Conservation (phyloP, 78 protist species). For the Chrysochromulina parva region DNA sequence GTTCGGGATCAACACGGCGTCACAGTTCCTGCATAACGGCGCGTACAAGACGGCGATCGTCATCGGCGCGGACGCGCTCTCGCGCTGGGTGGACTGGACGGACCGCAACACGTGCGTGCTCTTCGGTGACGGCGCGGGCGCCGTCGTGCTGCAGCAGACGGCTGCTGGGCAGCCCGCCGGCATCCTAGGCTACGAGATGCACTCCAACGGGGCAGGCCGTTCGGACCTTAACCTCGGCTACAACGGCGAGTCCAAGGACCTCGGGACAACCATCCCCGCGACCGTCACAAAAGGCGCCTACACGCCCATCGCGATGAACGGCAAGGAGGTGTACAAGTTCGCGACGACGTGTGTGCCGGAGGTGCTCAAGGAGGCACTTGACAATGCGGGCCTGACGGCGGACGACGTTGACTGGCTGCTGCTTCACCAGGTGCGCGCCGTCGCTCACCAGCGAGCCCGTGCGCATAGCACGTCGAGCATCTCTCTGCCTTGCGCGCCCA, state of each 20-base stretch:
- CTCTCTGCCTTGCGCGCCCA: too few relatives aligned
- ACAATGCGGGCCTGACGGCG: conserved; percentile 1
- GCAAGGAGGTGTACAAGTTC: conserved; percentile 45
- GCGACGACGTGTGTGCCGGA: conserved; percentile 10
- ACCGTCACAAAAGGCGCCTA: not conserved
- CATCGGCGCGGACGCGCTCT: conserved; percentile 39
- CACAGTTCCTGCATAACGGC: conserved; percentile 35
- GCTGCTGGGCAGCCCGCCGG: not conserved
- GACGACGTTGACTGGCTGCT: conserved; percentile 21
- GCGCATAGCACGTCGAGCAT: too few relatives aligned
- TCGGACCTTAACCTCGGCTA: not conserved
- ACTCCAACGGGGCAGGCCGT: conserved; percentile 8
- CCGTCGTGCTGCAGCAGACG: not conserved
- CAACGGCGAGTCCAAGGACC: not conserved
- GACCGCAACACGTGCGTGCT: conserved; percentile 47
- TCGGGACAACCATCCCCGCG: not conserved
- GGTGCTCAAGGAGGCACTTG: conserved; percentile 20
- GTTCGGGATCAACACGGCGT: conserved; percentile 24
- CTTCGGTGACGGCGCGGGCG: conserved; percentile 51
- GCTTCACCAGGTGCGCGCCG: conserved; percentile 13
- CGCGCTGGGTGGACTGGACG: conserved; percentile 46
- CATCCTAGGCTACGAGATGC: conserved; percentile 38
- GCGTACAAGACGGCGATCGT: conserved; percentile 20
- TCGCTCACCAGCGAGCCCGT: too few relatives aligned
- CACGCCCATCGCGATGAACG: conserved; percentile 34